These are phyloP conservation scores for Ascochyta fabae DNA, from an alignment of 2,329 filamentous ascomycete species.

Conservation along the genomic window DNA sequence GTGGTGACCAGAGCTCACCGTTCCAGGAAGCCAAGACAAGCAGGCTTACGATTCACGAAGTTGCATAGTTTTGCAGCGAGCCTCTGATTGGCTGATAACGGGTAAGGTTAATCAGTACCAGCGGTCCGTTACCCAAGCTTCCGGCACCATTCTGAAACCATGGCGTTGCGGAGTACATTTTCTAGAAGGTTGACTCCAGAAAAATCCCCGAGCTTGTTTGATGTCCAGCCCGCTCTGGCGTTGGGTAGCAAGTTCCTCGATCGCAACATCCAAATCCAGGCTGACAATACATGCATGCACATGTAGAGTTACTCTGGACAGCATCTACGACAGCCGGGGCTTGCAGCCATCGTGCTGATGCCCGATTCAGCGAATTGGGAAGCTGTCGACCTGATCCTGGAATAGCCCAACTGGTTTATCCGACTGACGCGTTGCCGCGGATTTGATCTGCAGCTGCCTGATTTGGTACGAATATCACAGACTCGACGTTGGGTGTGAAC, in stretches of 20 bases:
- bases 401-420: background rate
- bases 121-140: constrained; percentile 17
- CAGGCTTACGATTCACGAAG: background rate
- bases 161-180: constrained; percentile 17
- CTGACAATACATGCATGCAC: constrained; percentile 1
- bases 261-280: background rate
- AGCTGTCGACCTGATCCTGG: background rate
- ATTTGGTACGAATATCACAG: background rate
- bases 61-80: background rate
- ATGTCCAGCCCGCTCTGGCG: background rate
- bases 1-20: too few species aligned
- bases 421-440: background rate
- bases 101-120: background rate
- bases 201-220: constrained; percentile 17
- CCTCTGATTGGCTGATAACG: background rate
- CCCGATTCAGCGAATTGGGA: background rate
- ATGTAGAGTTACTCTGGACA: background rate
- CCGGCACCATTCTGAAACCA: constrained; percentile 24
- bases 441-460: background rate
- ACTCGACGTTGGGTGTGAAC: background rate
- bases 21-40: background rate
- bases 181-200: constrained; percentile 21
- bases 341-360: constrained; percentile 8
- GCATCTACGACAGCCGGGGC: constrained; percentile 6
- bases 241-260: background rate